Evolutionary conservation across 345 rosid genomes (phyloP), one percentile per base, ranked within the genome.

Genomic region (Boechera stricta): DNA sequence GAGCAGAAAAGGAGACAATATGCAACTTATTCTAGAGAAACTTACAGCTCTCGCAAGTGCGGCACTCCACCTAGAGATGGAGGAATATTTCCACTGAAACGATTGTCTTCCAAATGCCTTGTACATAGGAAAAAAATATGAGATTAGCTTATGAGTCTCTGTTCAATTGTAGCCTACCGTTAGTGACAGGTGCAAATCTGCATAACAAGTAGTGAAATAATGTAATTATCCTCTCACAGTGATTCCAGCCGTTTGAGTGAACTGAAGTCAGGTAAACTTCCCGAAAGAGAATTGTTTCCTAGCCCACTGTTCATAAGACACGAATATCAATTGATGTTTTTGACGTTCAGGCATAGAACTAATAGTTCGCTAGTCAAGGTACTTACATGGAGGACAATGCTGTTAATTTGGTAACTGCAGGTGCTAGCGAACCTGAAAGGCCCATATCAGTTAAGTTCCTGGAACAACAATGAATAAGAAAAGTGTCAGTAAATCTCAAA

Each of bases 61-160:
- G 32, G 73, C 55, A 92, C 67, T 78, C 65, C 83, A 78, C 90
- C 89, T 13, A 92, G 80, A 32, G 89, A 86, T 11, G 87, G 5
- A 49, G 94, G 92, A 74, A 92, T 87, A 68, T 5, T 63, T 80
- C 98, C 99, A 71, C 61, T 76, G 72, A 89, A 81, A 28, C 71
- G 84, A 60, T 92, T 95, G 82, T 88, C 83, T 79, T 95, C 91
- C 83, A 95, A 82, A 82, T 89, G 96, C 86, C 99, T 95, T 73
- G 39, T 56, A 52, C 31, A 80, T 13, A 70, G 45, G 8, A 62
- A 75, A 67, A 33, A 35, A 2, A 10, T 3, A 74, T 58, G 10
- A 63, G 13, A 47, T 74, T 69, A 74, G 70, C 64, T 59, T 67
- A 56, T 61, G 48, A 29, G 9, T 69, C 55, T 60, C 38, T 28